Evolutionary conservation across 345 rosid genomes (phyloP).

Genomic region (Durio zibethinus): DNA sequence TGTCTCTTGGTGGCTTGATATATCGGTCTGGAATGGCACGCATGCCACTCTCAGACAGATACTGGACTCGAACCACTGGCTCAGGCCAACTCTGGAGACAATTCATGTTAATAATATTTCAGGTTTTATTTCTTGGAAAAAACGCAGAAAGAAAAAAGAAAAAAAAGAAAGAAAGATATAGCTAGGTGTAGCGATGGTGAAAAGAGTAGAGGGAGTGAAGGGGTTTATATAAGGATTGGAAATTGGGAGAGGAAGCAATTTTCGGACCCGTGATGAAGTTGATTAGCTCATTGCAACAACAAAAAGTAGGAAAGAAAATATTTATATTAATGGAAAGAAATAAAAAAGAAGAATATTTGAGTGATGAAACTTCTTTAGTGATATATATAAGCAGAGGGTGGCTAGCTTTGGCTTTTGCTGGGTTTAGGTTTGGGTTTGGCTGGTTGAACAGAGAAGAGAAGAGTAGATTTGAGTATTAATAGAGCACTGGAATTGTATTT

Average conservation of each 20-base stretch:
- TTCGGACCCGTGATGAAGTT: slow-evolving; percentile 35
- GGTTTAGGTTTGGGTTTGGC: neutral
- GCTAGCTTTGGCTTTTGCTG: too few species aligned
- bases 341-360: neutral
- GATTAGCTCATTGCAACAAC: neutral
- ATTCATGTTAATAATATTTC: slow-evolving; percentile 19
- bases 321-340: neutral
- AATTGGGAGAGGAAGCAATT: neutral
- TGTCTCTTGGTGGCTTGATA: slow-evolving; percentile 50
- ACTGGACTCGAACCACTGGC: slow-evolving; percentile 83
- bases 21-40: slow-evolving; percentile 54
- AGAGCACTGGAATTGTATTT: too few species aligned
- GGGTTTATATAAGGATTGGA: slow-evolving; percentile 25
- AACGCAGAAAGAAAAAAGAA: neutral
- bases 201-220: neutral
- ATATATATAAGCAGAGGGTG: too few species aligned
- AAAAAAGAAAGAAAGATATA: neutral
- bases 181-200: neutral
- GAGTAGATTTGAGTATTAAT: too few species aligned
- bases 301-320: neutral
- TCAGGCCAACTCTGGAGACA: slow-evolving; percentile 73
- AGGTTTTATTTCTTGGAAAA: neutral
- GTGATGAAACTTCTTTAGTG: too few species aligned
- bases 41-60: slow-evolving; percentile 62
- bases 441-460: too few species aligned